Conservation (phyloP, 2,329 filamentous ascomycete genomes). For the Cladophialophora bantiana region DNA sequence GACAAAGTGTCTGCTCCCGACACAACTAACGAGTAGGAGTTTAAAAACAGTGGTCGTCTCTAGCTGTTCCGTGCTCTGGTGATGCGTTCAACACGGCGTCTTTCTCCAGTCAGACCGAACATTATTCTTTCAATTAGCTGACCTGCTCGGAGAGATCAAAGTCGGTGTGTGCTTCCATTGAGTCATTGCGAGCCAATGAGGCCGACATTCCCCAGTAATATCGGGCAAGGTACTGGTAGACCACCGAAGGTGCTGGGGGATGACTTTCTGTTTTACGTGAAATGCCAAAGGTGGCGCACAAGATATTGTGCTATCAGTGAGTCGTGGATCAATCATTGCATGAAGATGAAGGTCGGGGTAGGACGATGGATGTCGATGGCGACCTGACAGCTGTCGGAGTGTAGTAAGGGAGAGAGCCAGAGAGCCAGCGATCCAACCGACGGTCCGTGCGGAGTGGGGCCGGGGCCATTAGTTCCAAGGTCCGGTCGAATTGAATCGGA, state of each 20-base stretch:
- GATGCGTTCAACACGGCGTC: not conserved
- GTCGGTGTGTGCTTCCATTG: conserved; percentile 2
- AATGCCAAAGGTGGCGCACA: conserved; percentile 10
- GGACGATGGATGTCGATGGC: conserved; percentile 3
- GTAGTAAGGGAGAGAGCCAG: not conserved
- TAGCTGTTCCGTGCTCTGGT: not conserved
- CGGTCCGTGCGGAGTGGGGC: not conserved
- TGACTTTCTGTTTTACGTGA: conserved; percentile 12
- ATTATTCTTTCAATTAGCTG: not conserved
- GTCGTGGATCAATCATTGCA: conserved; percentile 4
- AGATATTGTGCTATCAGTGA: conserved; percentile 1
- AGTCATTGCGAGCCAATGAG: not conserved
- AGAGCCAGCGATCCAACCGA: not conserved
- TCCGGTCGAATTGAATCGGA: conserved; percentile 7
- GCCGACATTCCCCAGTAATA: not conserved
- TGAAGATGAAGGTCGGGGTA: conserved; percentile 3
- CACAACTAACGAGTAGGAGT: not conserved
- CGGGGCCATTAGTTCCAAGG: not conserved
- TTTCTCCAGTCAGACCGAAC: not conserved
- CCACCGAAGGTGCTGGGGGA: not conserved
- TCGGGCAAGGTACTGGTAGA: not conserved
- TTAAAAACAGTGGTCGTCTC: not conserved
- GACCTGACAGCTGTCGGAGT: conserved; percentile 4
- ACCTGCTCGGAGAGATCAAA: not conserved
- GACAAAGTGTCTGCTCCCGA: not conserved